A percentile compares a stretch with the other conserved stretches of the same genome.
These are phyloP conservation scores for Ochetophila trinervis DNA, from an alignment of 306 rosid genomes.

Conservation along the genomic window DNA sequence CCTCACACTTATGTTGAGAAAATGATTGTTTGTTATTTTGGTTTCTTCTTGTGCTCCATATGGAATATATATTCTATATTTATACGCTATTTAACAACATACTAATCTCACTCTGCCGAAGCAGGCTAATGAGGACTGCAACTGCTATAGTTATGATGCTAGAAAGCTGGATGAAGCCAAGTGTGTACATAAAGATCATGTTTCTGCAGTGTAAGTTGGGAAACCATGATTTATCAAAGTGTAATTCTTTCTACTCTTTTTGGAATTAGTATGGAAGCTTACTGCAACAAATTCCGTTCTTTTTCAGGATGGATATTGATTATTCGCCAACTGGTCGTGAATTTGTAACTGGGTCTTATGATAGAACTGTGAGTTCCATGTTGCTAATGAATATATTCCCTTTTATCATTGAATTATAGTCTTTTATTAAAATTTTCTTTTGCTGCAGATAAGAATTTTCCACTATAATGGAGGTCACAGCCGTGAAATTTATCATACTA, in stretches of 20 bases:
- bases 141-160: slow-evolving; percentile 76
- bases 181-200: slow-evolving; percentile 90
- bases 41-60: not conserved
- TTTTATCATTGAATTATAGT: not conserved
- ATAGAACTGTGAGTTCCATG: slow-evolving; percentile 78
- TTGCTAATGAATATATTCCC: slow-evolving; percentile 10
- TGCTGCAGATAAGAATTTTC: slow-evolving; percentile 70
- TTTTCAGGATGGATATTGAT: slow-evolving; percentile 85
- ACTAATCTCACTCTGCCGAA: slow-evolving; percentile 11
- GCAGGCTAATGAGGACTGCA: slow-evolving; percentile 92
- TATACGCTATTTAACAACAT: not conserved
- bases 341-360: slow-evolving; percentile 97
- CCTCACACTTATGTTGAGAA: not conserved
- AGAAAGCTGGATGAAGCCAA: slow-evolving; percentile 76
- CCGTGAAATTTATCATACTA: slow-evolving; percentile 85
- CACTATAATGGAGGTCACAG: slow-evolving; percentile 90
- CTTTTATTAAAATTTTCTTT: not conserved
- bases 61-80: not conserved
- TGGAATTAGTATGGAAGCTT: not conserved
- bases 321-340: slow-evolving; percentile 97
- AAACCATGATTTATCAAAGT: slow-evolving; percentile 11
- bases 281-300: not conserved
- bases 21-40: not conserved
- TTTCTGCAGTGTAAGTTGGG: slow-evolving; percentile 81
- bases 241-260: not conserved